A percentile compares a stretch with the other conserved stretches of the same genome.
These are phyloP conservation scores for Tetrahymena malaccensis DNA, from an alignment of 73 alveolate genomes.

Conservation along the genomic window DNA sequence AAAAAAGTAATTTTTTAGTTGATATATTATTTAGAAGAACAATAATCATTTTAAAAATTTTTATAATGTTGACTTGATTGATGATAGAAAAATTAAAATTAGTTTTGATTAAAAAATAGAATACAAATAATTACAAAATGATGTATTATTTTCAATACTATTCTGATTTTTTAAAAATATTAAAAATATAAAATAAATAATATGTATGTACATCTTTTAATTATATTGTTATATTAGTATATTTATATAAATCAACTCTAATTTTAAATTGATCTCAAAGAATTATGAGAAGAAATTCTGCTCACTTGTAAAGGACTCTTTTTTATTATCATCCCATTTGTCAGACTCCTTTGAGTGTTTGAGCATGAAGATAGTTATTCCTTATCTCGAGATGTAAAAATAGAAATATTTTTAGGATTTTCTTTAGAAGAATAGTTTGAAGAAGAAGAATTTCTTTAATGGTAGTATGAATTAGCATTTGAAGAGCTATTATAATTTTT, in stretches of 20 bases:
- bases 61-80: too few species aligned
- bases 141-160: too few species aligned
- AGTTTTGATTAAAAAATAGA: too few species aligned
- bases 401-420: background rate
- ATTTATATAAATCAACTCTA: background rate
- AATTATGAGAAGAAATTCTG: background rate
- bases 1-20: too few species aligned
- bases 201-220: background rate
- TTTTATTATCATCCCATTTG: background rate
- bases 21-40: too few species aligned
- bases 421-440: background rate
- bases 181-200: too few species aligned
- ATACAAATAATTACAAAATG: too few species aligned
- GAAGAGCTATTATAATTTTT: background rate
- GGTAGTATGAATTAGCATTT: background rate
- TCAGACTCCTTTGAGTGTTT: background rate
- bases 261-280: background rate
- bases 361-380: background rate
- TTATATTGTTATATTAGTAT: background rate
- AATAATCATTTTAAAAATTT: too few species aligned
- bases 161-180: too few species aligned
- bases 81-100: too few species aligned
- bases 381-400: background rate
- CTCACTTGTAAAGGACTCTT: background rate
- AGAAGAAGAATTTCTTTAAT: background rate